A percentile compares a stretch with the other conserved stretches of the same genome.
Evolutionary conservation across 2,329 filamentous ascomycete species (phyloP).

Genomic region (Paecilomyces fulvus): DNA sequence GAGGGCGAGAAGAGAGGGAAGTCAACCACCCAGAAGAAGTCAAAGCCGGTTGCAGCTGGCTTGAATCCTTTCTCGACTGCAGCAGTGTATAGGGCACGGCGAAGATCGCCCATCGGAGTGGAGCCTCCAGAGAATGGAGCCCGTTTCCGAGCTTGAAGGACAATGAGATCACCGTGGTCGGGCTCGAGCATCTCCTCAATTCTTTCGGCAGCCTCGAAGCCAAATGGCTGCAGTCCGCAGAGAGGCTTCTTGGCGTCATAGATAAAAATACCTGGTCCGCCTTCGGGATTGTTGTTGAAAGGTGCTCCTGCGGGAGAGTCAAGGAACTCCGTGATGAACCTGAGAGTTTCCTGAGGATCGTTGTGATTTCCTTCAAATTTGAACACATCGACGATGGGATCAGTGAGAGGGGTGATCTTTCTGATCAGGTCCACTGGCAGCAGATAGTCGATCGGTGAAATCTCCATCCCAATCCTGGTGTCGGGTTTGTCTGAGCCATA

Average conservation of each 20-base stretch:
- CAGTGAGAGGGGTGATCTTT: slow-evolving; percentile 63
- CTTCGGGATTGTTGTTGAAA: slow-evolving; percentile 61
- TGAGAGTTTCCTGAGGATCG: slow-evolving; percentile 45
- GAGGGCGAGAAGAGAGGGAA: slow-evolving; percentile 86
- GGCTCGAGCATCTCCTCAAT: slow-evolving; percentile 46
- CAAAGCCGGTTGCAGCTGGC: slow-evolving; percentile 43
- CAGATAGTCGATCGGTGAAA: slow-evolving; percentile 56
- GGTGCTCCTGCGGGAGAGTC: slow-evolving; percentile 51
- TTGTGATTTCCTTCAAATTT: slow-evolving; percentile 47
- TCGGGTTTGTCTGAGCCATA: slow-evolving; percentile 95
- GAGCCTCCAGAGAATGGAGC: slow-evolving; percentile 63
- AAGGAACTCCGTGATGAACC: slow-evolving; percentile 63
- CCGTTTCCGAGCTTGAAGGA: slow-evolving; percentile 69
- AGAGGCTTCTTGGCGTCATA: slow-evolving; percentile 67
- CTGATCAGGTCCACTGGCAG: slow-evolving; percentile 56
- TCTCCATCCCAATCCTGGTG: slow-evolving; percentile 62
- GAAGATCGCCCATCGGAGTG: slow-evolving; percentile 61
- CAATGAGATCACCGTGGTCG: slow-evolving; percentile 66
- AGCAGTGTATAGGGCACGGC: slow-evolving; percentile 59
- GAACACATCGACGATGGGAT: slow-evolving; percentile 68
- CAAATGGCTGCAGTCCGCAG: slow-evolving; percentile 67
- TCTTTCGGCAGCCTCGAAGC: slow-evolving; percentile 59
- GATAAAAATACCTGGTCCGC: slow-evolving; percentile 72
- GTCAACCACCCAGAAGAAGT: slow-evolving; percentile 76
- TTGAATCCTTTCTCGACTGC: slow-evolving; percentile 58